These are phyloP conservation scores for Morella rubra DNA, from an alignment of 306 rosid genomes.

Conservation along the genomic window DNA sequence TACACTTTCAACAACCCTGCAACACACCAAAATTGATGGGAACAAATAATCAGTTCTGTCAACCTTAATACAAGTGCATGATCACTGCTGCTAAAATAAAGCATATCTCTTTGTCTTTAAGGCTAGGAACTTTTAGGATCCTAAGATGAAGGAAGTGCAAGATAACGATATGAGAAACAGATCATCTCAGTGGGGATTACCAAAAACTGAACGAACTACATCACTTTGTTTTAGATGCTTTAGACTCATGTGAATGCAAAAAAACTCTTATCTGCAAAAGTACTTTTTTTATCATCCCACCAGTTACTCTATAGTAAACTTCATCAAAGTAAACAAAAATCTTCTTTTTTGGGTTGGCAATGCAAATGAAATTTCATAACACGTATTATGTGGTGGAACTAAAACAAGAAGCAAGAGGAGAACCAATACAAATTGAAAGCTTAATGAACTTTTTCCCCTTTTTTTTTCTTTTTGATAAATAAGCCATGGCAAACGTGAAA, in stretches of 20 bases:
- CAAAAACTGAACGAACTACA: not conserved
- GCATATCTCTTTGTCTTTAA: not conserved
- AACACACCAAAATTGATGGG: conserved; percentile 7
- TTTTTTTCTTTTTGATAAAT: not conserved
- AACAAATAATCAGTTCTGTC: not conserved
- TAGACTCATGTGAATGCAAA: not conserved
- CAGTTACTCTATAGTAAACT: not conserved
- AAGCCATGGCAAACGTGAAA: not conserved
- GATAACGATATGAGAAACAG: not conserved
- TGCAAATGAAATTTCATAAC: not conserved
- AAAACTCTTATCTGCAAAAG: not conserved
- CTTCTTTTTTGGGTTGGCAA: not conserved
- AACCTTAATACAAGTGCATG: not conserved
- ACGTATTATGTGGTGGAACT: not conserved
- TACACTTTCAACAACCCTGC: conserved; percentile 79
- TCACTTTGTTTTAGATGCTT: not conserved
- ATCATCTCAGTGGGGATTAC: not conserved
- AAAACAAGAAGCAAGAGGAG: not conserved
- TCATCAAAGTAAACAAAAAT: no score
- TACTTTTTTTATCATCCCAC: not conserved
- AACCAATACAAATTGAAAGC: not conserved
- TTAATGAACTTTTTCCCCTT: not conserved
- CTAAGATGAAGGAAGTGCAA: not conserved
- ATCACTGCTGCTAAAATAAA: not conserved
- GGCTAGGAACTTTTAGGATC: not conserved